Base-by-base conservation (phyloP, 1,284 basidiomycete genomes). In the Malassezia cuniculi region DNA sequence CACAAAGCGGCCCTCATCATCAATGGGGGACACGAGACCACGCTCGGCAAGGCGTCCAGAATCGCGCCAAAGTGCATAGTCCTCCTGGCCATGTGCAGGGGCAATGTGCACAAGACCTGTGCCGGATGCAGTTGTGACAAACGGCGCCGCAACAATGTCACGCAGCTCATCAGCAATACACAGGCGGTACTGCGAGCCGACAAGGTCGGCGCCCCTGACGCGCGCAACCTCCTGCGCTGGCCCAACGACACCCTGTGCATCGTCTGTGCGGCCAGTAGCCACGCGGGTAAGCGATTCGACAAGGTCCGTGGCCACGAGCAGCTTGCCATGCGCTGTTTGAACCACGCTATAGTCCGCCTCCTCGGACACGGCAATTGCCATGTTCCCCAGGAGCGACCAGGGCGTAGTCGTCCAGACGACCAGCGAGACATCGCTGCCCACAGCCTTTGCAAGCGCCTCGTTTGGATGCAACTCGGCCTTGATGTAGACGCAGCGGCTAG, bases 361-460 rank as follows among this genome's bases (percentile, higher is more conserved):
- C 0, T 75, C 71, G 53, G 86, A 74, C 1, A 89, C 80, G 3
- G 85, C 82, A 35, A 97, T 81, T 5, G 81, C 87, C 87, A 90
- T 86, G 61, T 99, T 97, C 1, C 85, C 85, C 1, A 85, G 85
- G 31, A 97, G 71, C 6, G 85, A 94, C 90, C 90, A 99, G 0
- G 93, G 85, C 0, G 90, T 97, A 0, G 93, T 99, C 1, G 90
- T 97, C 93, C 93, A 99, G n/a, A 94, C 81, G 21, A 87, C 71
- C 8, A 90, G 56, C 14, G 75, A 73, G 3, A 81, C 67, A 12
- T 65, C 53, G 27, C 58, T 6, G 21, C 50, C 40, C 12, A 25
- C 36, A 21, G 40, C 27, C 10, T 37, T 30, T 8, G 3, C 16
- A 20, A 57, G 31, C 7, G 29, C 4, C 1, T 34, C 32, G 6